Conservation (phyloP, 2,329 filamentous ascomycete species). For the Aspergillus awamori region DNA sequence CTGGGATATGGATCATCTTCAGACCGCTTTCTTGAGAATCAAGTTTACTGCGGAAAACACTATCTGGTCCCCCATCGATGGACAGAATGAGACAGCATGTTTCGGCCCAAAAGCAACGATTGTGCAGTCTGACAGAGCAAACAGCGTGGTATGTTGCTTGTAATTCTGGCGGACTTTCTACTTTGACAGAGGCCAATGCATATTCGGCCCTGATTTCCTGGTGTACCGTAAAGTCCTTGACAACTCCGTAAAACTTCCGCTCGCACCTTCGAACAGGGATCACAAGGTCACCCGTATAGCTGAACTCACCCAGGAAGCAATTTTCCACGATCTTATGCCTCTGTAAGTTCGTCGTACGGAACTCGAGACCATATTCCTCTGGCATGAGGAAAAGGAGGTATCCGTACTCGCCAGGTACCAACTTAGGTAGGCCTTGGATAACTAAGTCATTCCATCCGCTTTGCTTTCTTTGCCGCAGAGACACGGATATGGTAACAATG, state of each 20-base stretch:
- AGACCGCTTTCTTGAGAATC: conserved; percentile 13
- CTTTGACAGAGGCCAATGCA: conserved; percentile 3
- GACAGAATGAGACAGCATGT: conserved; percentile 33
- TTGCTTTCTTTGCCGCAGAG: conserved; percentile 20
- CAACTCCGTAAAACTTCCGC: conserved; percentile 30
- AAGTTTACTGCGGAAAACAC: conserved; percentile 26
- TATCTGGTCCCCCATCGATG: conserved; percentile 35
- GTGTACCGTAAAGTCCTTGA: conserved; percentile 35
- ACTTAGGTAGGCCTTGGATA: conserved; percentile 33
- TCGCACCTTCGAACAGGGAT: conserved; percentile 33
- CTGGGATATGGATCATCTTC: conserved; percentile 26
- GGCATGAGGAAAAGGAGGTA: conserved; percentile 35
- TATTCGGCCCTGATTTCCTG: conserved; percentile 25
- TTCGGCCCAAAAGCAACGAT: conserved; percentile 35
- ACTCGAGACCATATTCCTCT: conserved; percentile 30
- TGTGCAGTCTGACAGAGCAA: conserved; percentile 32
- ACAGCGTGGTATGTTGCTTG: conserved; percentile 30
- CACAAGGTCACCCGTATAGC: conserved; percentile 24
- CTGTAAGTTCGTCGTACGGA: conserved; percentile 31
- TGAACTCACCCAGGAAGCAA: conserved; percentile 36
- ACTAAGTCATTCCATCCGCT: conserved; percentile 33
- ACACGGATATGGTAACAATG: conserved; percentile 22
- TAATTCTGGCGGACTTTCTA: conserved; percentile 17
- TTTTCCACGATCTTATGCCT: conserved; percentile 31
- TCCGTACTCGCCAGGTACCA: conserved; percentile 29